These are phyloP conservation scores for Aspergillus ochraceoroseus DNA, from an alignment of 2,329 filamentous ascomycete genomes.

Conservation along the genomic window DNA sequence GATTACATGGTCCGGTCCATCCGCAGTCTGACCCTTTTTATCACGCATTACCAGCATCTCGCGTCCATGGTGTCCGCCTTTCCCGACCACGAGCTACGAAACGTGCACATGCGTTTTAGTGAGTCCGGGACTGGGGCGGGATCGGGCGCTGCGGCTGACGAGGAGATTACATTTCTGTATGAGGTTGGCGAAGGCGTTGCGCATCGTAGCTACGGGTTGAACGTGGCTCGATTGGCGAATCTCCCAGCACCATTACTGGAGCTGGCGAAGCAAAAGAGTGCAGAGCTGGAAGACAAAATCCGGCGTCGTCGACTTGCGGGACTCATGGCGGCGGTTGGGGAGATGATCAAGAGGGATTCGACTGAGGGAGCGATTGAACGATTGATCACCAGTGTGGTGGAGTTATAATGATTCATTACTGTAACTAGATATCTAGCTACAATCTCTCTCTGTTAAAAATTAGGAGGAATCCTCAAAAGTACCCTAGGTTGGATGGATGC, in stretches of 20 bases:
- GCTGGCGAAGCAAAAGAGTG: constrained; percentile 71
- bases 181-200: constrained; percentile 87
- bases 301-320: constrained; percentile 55
- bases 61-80: constrained; percentile 68
- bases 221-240: constrained; percentile 81
- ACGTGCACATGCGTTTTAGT: constrained; percentile 92
- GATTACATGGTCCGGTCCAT: constrained; percentile 73
- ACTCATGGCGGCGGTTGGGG: constrained; percentile 29
- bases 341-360: constrained; percentile 23
- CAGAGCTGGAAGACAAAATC: constrained; percentile 71
- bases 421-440: too few relatives aligned
- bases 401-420: constrained; percentile 26
- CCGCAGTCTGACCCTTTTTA: constrained; percentile 80
- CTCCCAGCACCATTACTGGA: constrained; percentile 73
- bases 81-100: constrained; percentile 60
- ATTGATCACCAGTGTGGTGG: constrained; percentile 32
- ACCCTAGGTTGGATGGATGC: too few relatives aligned
- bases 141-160: constrained; percentile 51
- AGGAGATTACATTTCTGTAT: constrained; percentile 90
- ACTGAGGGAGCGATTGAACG: constrained; percentile 29
- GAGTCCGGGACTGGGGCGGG: constrained; percentile 51
- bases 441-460: too few relatives aligned
- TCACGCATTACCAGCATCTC: constrained; percentile 94
- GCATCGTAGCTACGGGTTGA: constrained; percentile 88
- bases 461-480: too few relatives aligned